A percentile compares a stretch with the other conserved stretches of the same genome.
Evolutionary conservation across 2,329 filamentous ascomycete genomes (phyloP).

Genomic region (Aspergillus floridensis): DNA sequence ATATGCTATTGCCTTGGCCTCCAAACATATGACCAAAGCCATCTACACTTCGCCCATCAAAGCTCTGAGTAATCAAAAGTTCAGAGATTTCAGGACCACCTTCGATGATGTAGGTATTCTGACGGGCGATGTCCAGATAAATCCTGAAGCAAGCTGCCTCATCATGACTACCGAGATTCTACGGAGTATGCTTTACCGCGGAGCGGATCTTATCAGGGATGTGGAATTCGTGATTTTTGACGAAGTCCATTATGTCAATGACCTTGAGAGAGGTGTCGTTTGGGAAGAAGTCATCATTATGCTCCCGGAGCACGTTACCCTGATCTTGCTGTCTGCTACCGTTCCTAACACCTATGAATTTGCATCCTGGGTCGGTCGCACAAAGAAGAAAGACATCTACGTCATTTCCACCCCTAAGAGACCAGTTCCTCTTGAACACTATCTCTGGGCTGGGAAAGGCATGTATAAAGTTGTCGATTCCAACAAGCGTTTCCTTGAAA

Average conservation of each 20-base stretch:
- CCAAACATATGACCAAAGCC: slow-evolving; percentile 99
- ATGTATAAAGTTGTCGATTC: slow-evolving; percentile 94
- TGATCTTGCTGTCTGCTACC: slow-evolving; percentile 92
- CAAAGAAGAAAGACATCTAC: slow-evolving; percentile 98
- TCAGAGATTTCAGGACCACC: slow-evolving; percentile 82
- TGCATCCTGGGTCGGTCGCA: slow-evolving; percentile 95
- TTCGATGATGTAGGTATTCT: slow-evolving; percentile 97
- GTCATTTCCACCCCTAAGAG: slow-evolving; percentile 97
- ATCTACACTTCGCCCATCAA: slow-evolving; percentile 99
- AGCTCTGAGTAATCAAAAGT: slow-evolving; percentile 97
- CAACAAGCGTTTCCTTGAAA: slow-evolving; percentile 86
- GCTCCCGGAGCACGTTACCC: slow-evolving; percentile 92
- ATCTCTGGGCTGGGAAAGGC: slow-evolving; percentile 88
- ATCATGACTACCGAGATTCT: slow-evolving; percentile 99
- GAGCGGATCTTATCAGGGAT: slow-evolving; percentile 91
- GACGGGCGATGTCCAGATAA: slow-evolving; percentile 96
- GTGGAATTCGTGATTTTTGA: slow-evolving; percentile 99
- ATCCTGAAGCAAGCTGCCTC: slow-evolving; percentile 92
- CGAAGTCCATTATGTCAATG: slow-evolving; percentile 98
- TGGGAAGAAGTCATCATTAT: slow-evolving; percentile 99
- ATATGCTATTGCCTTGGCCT: slow-evolving; percentile 92
- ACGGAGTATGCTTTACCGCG: slow-evolving; percentile 95
- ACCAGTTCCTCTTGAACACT: slow-evolving; percentile 92
- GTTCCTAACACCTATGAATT: slow-evolving; percentile 98
- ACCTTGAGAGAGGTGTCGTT: slow-evolving; percentile 90